Evolutionary conservation across 2,329 filamentous ascomycete species (phyloP).

Genomic region (Blastomyces percursus): DNA sequence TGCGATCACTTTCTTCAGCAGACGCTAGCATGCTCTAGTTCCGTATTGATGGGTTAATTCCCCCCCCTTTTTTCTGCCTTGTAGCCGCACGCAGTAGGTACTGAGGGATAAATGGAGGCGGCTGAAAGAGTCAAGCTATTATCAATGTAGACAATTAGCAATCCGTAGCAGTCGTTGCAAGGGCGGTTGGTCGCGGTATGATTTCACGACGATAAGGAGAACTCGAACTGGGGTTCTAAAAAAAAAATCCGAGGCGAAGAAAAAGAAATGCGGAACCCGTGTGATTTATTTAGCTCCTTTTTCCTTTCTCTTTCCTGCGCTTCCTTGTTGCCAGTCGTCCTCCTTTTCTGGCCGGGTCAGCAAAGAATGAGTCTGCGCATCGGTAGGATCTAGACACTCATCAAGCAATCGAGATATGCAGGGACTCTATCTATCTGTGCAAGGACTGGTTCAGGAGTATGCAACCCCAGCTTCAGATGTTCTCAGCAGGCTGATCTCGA

Average conservation of each 20-base stretch:
- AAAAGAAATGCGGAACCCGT: background rate
- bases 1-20: conserved; percentile 1
- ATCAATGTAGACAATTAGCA: background rate
- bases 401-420: no score
- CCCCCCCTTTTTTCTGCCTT: background rate
- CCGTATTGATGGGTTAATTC: background rate
- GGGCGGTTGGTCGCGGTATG: background rate
- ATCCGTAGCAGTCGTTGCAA: background rate
- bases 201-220: conserved; percentile 1
- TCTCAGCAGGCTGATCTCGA: background rate
- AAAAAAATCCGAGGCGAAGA: background rate
- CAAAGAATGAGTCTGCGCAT: background rate
- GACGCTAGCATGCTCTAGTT: conserved; percentile 4
- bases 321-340: background rate
- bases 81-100: background rate
- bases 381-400: no score
- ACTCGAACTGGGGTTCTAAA: background rate
- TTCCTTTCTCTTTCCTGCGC: background rate
- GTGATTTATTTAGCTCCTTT: background rate
- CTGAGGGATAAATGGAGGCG: background rate
- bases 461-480: background rate
- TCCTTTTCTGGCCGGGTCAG: background rate
- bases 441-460: background rate
- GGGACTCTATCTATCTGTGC: background rate
- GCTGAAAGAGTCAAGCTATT: background rate